A percentile compares a stretch with the other conserved stretches of the same genome.
These are phyloP conservation scores for Citrus mangshanensis DNA, from an alignment of 345 rosid species.

Conservation along the genomic window DNA sequence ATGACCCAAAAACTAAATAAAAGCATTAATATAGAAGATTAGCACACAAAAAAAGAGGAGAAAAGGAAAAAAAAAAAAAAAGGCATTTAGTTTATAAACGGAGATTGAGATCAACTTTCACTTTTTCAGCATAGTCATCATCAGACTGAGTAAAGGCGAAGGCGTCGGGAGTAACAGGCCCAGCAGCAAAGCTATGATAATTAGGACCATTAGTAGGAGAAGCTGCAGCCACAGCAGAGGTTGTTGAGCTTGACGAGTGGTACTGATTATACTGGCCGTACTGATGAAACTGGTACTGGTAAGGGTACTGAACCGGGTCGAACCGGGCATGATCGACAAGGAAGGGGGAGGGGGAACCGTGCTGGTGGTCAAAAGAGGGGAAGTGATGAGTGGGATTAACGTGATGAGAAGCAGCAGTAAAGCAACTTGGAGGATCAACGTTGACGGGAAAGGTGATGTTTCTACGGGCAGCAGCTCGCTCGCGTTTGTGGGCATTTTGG, in stretches of 20 bases:
- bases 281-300: slow-evolving; percentile 6
- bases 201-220: neutral
- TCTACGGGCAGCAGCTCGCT: slow-evolving; percentile 82
- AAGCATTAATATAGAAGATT: too few relatives aligned
- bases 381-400: slow-evolving; percentile 5
- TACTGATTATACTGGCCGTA: neutral
- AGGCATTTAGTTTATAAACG: slow-evolving; percentile 22
- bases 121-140: slow-evolving; percentile 19
- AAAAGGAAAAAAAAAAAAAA: too few relatives aligned
- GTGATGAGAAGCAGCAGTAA: neutral
- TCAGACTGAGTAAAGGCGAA: neutral
- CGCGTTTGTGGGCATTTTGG: slow-evolving; percentile 96
- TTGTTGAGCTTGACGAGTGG: neutral
- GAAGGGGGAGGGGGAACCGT: neutral
- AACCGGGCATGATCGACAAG: neutral
- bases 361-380: slow-evolving; percentile 5
- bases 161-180: slow-evolving; percentile 3
- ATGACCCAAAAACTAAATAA: neutral
- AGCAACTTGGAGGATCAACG: neutral
- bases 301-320: neutral
- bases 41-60: too few relatives aligned
- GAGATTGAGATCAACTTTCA: slow-evolving; percentile 44
- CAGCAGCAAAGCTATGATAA: neutral
- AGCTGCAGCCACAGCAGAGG: neutral
- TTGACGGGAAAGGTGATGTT: slow-evolving; percentile 26